Evolutionary conservation across 768 basidiomycete genomes (phyloP).

Genomic region (Austroboletus festivus): DNA sequence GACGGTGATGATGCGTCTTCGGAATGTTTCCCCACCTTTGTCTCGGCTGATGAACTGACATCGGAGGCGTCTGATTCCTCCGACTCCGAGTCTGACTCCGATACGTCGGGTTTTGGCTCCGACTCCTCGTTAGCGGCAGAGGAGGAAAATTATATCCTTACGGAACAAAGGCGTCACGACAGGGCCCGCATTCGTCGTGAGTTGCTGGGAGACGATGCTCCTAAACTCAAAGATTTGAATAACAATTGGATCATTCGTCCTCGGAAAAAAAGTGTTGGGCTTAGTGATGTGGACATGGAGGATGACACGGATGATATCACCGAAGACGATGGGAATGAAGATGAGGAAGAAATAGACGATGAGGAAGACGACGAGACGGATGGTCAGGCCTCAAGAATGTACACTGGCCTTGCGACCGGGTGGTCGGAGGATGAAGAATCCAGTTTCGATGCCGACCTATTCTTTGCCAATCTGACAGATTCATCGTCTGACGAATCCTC

Average conservation of each 20-base stretch:
- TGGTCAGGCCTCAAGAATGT: constrained; percentile 40
- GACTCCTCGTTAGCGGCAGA: constrained; percentile 60
- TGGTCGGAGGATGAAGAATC: constrained; percentile 81
- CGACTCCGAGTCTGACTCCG: constrained; percentile 36
- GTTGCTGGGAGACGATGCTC: constrained; percentile 51
- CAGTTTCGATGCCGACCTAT: constrained; percentile 78
- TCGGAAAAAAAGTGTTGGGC: constrained; percentile 66
- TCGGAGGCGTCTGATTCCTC: constrained; percentile 47
- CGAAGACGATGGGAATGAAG: constrained; percentile 58
- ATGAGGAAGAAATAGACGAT: constrained; percentile 35
- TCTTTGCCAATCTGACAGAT: constrained; percentile 77
- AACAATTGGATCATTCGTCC: constrained; percentile 69
- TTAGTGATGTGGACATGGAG: constrained; percentile 63
- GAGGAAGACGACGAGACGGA: constrained; percentile 48
- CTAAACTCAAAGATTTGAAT: constrained; percentile 38
- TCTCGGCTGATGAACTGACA: constrained; percentile 59
- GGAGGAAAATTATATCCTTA: constrained; percentile 57
- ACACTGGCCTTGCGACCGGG: constrained; percentile 65
- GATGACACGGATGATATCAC: constrained; percentile 55
- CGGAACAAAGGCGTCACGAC: constrained; percentile 44
- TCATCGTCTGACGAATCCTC: constrained; percentile 37
- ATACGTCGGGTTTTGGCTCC: constrained; percentile 41
- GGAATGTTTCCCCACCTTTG: constrained; percentile 60
- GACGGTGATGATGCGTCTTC: constrained; percentile 33
- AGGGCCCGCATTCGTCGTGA: constrained; percentile 59